Percentiles rank a stretch among this genome's conserved stretches.
Evolutionary conservation across 2,329 filamentous ascomycete species (phyloP).

Genomic region (Fonsecaea nubica): DNA sequence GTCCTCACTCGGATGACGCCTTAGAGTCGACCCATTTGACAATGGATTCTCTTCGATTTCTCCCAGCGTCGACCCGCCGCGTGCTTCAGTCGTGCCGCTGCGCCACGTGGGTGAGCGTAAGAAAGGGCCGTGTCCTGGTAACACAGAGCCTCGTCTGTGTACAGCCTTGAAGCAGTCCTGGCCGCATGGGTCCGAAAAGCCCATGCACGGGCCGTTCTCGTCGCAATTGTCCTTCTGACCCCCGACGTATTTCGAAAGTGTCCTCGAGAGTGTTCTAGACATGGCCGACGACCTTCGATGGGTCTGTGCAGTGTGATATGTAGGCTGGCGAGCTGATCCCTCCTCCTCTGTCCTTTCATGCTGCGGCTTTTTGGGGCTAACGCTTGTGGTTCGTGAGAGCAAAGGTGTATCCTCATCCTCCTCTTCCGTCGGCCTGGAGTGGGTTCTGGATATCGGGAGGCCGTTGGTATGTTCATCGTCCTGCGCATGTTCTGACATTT

Average conservation of each 20-base stretch:
- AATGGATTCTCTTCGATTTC: constrained; percentile 24
- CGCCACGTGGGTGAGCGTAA: constrained; percentile 29
- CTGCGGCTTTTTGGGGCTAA: constrained; percentile 26
- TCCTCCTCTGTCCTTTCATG: constrained; percentile 17
- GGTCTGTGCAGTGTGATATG: constrained; percentile 33
- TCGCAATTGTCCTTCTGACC: constrained; percentile 61
- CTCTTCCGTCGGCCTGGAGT: constrained; percentile 4
- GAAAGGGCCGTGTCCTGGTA: constrained; percentile 31
- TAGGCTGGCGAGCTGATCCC: constrained; percentile 14
- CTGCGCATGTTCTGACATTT: constrained; percentile 38
- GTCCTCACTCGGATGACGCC: constrained; percentile 31
- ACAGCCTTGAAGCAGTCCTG: constrained; percentile 63
- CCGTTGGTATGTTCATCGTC: constrained; percentile 40
- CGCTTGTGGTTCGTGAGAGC: constrained; percentile 34
- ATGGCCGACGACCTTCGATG: constrained; percentile 45
- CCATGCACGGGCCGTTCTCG: constrained; percentile 65
- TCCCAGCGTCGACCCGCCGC: constrained; percentile 23
- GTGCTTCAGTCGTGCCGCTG: constrained; percentile 19
- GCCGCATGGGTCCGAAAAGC: constrained; percentile 67
- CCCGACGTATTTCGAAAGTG: constrained; percentile 58
- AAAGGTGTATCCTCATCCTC: constrained; percentile 40
- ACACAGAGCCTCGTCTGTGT: constrained; percentile 36
- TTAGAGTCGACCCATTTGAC: constrained; percentile 8
- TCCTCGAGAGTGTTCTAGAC: constrained; percentile 45
- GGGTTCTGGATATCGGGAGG: constrained; percentile 23